Percentiles rank a stretch among this genome's conserved stretches.
phyloP scores from a whole-genome alignment of 2,329 filamentous ascomycete species.

The Paraphoma sp. region DNA sequence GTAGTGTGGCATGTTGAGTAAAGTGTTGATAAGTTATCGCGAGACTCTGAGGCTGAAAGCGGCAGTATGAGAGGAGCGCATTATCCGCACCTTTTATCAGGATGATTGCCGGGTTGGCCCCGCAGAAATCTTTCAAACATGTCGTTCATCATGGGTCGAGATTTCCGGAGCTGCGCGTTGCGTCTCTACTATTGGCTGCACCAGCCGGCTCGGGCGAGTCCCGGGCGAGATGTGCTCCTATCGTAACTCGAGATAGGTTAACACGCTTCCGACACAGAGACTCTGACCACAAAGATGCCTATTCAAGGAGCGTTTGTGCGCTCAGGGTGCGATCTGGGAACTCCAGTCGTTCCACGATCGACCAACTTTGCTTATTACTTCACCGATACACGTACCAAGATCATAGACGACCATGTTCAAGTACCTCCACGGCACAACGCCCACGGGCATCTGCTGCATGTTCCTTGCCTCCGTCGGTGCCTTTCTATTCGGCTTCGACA shows the following conservation, averaged over 20 bases:
- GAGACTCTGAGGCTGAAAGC: not conserved
- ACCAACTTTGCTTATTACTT: not conserved
- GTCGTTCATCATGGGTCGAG: not conserved
- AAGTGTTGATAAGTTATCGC: not conserved
- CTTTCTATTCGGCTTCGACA: slow-evolving; percentile 15
- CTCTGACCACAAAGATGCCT: not conserved
- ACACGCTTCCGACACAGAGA: not conserved
- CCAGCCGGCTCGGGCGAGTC: slow-evolving; percentile 8
- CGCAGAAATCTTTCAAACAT: not conserved
- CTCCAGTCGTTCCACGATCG: not conserved
- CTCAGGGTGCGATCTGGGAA: not conserved
- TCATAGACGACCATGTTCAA: slow-evolving; percentile 1
- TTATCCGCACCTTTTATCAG: not conserved
- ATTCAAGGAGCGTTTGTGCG: not conserved
- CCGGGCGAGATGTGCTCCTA: slow-evolving; percentile 8
- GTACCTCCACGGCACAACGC: slow-evolving; percentile 7
- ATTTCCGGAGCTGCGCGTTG: not conserved
- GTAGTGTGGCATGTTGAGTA: slow-evolving; percentile 7
- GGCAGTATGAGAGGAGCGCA: not conserved
- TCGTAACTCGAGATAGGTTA: not conserved
- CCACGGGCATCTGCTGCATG: slow-evolving; percentile 7
- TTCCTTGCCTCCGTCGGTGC: slow-evolving; percentile 12
- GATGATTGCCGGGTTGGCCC: not conserved
- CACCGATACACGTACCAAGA: not conserved
- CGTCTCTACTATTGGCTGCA: slow-evolving; percentile 1